Base-by-base conservation (phyloP, 148 eudicot species). In the Nyssa sinensis region DNA sequence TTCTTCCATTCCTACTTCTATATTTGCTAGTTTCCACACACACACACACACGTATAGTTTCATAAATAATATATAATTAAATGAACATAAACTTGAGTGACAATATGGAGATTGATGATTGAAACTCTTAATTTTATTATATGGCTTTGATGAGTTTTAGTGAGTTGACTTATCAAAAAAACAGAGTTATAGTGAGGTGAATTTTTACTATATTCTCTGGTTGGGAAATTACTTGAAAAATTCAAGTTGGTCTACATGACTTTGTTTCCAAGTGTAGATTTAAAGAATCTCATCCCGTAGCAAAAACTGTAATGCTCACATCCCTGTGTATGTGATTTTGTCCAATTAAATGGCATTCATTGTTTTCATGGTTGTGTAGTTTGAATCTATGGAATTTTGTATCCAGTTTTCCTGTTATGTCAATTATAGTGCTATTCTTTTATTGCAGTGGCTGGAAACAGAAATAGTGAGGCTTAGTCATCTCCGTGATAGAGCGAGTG, bases 401-500 rank as follows among this genome's bases (percentile, higher is more conserved):
- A 24, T 32, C 30, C 47, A 14, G 12, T n/a, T 75, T 66, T 24
- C 51, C 51, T 29, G 28, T 78, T 51, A 29, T 72, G 68, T 67
- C 14, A 62, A 12, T 81, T 32, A 69, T 32, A 44, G 62, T 79
- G 37, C 21, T 65, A 21, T 2, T 71, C 44, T 78, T 41, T 32
- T 60, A 31, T 71, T 85, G 80, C 93, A 95, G 99, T 95, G 94
- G 99, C 82, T 95, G 77, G 98, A 95, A 81, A 74, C 93, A 62
- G 99, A 95, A 81, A 76, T 75, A 13, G 68, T 75, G 71, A 89
- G 98, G 78, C 86, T 93, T 69, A 88, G 84, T 79, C 98, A 93
- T 95, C 99, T 93, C 75, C 96, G 99, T 67, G 99, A 95, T 83
- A 88, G 97, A 60, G 99, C 99, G 34, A 95, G 99, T 75, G 99